A percentile compares a stretch with the other conserved stretches of the same genome.
These are phyloP conservation scores for Aspergillus quadricinctus DNA, from an alignment of 2,329 filamentous ascomycete genomes.

Conservation along the genomic window DNA sequence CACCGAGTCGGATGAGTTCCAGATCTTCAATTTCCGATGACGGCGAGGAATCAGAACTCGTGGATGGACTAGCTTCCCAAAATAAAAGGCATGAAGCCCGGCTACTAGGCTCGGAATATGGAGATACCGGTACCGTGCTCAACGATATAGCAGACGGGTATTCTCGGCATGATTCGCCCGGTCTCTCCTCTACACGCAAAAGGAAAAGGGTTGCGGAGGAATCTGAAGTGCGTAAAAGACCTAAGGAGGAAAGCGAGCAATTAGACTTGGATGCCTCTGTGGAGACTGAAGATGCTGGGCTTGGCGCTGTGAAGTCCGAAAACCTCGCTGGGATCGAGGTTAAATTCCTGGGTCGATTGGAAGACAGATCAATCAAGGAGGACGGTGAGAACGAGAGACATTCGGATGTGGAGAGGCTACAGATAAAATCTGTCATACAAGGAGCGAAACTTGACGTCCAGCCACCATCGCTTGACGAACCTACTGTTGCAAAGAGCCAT, in stretches of 20 bases:
- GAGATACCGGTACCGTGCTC: slow-evolving; percentile 11
- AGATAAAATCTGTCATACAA: slow-evolving; percentile 10
- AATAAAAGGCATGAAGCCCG: slow-evolving; percentile 6
- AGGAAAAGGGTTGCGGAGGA: slow-evolving; percentile 69
- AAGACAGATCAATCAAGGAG: neutral
- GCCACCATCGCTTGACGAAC: slow-evolving; percentile 10
- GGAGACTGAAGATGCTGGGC: slow-evolving; percentile 43
- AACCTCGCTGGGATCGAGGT: neutral
- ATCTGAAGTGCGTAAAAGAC: slow-evolving; percentile 68
- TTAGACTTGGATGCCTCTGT: slow-evolving; percentile 60
- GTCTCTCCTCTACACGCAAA: slow-evolving; percentile 59
- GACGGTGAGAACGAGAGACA: slow-evolving; percentile 52
- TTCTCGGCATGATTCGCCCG: slow-evolving; percentile 32
- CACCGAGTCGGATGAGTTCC: slow-evolving; percentile 65
- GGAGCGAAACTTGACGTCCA: slow-evolving; percentile 10
- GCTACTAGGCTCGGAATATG: slow-evolving; percentile 13
- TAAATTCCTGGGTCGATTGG: neutral
- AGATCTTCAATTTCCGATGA: slow-evolving; percentile 49
- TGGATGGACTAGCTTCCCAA: slow-evolving; percentile 25
- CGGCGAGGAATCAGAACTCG: slow-evolving; percentile 26
- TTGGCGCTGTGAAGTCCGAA: neutral
- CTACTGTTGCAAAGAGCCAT: slow-evolving; percentile 27
- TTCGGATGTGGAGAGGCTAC: slow-evolving; percentile 36
- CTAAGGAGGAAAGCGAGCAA: slow-evolving; percentile 78
- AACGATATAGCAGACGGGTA: slow-evolving; percentile 22